These are phyloP conservation scores for Juglanconis oblonga DNA, from an alignment of 2,329 filamentous ascomycete species.

Conservation along the genomic window DNA sequence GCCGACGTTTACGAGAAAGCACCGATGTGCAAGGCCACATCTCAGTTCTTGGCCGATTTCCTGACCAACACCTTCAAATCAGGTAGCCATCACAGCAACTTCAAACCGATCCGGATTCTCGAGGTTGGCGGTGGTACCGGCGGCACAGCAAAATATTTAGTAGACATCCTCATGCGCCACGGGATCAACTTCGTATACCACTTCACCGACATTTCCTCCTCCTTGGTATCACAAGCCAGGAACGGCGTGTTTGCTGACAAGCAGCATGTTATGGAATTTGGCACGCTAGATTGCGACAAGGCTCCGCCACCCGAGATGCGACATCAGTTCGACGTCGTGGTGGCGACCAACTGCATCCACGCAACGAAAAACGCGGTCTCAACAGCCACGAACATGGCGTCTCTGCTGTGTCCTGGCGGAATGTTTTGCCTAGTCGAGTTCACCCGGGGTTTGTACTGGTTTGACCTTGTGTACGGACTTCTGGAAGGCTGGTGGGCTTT, in stretches of 20 bases:
- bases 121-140: constrained; percentile 43
- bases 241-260: constrained; percentile 23
- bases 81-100: too few species aligned
- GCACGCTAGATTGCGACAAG: constrained; percentile 29
- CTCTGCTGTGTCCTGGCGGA: constrained; percentile 28
- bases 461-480: constrained; percentile 31
- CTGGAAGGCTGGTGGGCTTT: constrained; percentile 36
- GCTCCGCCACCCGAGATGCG: constrained; percentile 15
- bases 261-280: constrained; percentile 25
- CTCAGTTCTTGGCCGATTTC: constrained; percentile 23
- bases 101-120: constrained; percentile 38
- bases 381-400: constrained; percentile 24
- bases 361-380: constrained; percentile 26
- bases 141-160: constrained; percentile 34
- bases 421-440: constrained; percentile 29
- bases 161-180: constrained; percentile 23
- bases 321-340: constrained; percentile 28
- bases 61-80: too few species aligned
- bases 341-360: constrained; percentile 36
- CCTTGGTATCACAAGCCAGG: constrained; percentile 28
- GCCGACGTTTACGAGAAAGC: too few species aligned
- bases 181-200: constrained; percentile 35
- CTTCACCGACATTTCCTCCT: constrained; percentile 39
- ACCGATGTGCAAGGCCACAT: constrained; percentile 22
- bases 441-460: constrained; percentile 25